Evolutionary conservation across 2,329 filamentous ascomycete genomes (phyloP).

Genomic region (Penicillium sp.): DNA sequence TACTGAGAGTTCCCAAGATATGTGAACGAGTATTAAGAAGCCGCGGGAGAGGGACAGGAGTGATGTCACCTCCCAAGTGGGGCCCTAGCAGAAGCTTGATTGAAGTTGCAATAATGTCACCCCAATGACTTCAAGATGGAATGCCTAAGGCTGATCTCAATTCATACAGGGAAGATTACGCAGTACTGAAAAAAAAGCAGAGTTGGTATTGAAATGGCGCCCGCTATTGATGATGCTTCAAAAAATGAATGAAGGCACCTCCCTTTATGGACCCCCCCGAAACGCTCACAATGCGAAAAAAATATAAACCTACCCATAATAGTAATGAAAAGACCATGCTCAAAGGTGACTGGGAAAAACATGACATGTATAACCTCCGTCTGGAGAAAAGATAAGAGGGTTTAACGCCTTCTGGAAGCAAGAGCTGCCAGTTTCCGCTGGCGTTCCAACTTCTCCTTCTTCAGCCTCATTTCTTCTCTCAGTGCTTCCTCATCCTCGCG

Average conservation of each 20-base stretch:
- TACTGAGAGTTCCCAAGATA: background rate
- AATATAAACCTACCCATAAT: slow-evolving; percentile 15
- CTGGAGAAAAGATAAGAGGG: background rate
- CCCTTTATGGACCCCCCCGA: slow-evolving; percentile 27
- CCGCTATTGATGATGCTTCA: slow-evolving; percentile 19
- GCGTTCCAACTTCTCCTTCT: slow-evolving; percentile 47
- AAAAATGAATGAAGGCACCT: slow-evolving; percentile 14
- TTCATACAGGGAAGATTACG: background rate
- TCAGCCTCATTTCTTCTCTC: slow-evolving; percentile 43
- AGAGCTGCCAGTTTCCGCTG: slow-evolving; percentile 42
- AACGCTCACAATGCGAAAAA: slow-evolving; percentile 35
- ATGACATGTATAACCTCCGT: background rate
- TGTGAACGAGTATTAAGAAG: background rate
- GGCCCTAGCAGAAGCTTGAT: slow-evolving; percentile 14
- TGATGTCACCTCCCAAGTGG: slow-evolving; percentile 38
- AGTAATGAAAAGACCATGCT: slow-evolving; percentile 7
- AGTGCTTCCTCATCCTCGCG: slow-evolving; percentile 48
- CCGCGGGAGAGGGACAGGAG: slow-evolving; percentile 7
- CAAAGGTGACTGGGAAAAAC: background rate
- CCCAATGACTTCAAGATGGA: background rate
- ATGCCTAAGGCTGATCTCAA: background rate
- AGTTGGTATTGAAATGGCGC: slow-evolving; percentile 23
- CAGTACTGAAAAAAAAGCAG: slow-evolving; percentile 12
- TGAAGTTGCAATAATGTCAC: background rate
- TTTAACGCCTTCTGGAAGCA: slow-evolving; percentile 34